A percentile compares a stretch with the other conserved stretches of the same genome.
phyloP scores from a whole-genome alignment of 176 grass and related monocot species.

The Hordeum marinum region DNA sequence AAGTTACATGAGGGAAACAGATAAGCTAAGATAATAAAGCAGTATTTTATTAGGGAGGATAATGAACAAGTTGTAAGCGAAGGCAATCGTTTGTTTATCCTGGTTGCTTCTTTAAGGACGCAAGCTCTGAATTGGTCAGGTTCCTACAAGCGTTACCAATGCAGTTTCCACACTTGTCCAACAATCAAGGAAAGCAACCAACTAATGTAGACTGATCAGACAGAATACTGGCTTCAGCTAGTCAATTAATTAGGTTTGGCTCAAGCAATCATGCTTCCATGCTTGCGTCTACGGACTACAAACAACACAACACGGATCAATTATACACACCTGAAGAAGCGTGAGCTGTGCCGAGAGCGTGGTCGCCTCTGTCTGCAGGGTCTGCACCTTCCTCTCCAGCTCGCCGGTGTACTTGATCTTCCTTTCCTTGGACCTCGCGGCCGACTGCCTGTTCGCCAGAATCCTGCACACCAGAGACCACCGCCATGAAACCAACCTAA shows the following conservation, averaged over 20 bases:
- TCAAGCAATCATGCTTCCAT: neutral
- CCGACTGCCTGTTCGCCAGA: slow-evolving; percentile 88
- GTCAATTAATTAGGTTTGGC: neutral
- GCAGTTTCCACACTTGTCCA: neutral
- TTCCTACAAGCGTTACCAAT: neutral
- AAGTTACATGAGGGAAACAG: neutral
- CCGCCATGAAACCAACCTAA: neutral
- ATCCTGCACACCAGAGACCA: slow-evolving; percentile 47
- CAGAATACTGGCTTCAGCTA: slow-evolving; percentile 12
- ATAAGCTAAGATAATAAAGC: neutral
- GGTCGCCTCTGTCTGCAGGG: slow-evolving; percentile 95
- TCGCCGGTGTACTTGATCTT: slow-evolving; percentile 87
- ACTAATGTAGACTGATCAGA: neutral
- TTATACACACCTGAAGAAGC: slow-evolving; percentile 67
- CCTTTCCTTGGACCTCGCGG: slow-evolving; percentile 94
- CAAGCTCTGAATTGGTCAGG: neutral
- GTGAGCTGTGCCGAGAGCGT: slow-evolving; percentile 97
- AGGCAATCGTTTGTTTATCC: neutral
- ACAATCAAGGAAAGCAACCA: neutral
- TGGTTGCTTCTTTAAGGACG: neutral
- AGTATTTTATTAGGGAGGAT: neutral
- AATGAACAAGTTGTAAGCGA: neutral
- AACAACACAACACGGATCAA: neutral
- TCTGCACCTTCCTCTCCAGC: slow-evolving; percentile 96
- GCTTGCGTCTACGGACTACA: neutral